Evolutionary conservation across 2,329 filamentous ascomycete species (phyloP).

Genomic region (Pseudopyricularia javanii): DNA sequence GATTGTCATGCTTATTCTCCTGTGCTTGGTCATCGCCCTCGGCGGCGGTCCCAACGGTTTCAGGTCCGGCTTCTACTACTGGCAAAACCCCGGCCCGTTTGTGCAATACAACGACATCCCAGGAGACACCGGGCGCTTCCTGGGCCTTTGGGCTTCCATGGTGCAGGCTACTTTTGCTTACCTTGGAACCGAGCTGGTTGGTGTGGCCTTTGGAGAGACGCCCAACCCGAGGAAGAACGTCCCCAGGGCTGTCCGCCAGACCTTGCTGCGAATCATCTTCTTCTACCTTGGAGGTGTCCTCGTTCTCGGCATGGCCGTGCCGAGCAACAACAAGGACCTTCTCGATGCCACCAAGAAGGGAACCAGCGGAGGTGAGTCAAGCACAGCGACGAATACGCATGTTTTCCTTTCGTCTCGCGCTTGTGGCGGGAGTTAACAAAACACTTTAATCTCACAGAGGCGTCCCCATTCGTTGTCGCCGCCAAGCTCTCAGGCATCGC

Average conservation of each 20-base stretch:
- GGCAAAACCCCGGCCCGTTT: constrained; percentile 29
- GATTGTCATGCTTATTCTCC: constrained; percentile 44
- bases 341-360: constrained; percentile 23
- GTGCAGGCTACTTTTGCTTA: constrained; percentile 26
- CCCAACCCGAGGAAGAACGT: constrained; percentile 57
- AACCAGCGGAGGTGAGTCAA: constrained; percentile 14
- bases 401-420: neutral
- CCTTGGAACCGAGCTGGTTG: constrained; percentile 47
- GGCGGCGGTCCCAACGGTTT: constrained; percentile 40
- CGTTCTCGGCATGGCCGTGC: constrained; percentile 54
- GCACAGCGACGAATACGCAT: neutral
- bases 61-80: constrained; percentile 29
- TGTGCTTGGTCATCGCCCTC: constrained; percentile 44
- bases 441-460: constrained; percentile 9
- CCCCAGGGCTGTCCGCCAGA: constrained; percentile 54
- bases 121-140: constrained; percentile 24
- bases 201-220: constrained; percentile 57
- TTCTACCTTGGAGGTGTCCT: constrained; percentile 58
- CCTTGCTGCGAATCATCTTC: constrained; percentile 56
- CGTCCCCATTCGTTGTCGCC: constrained; percentile 37
- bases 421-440: neutral
- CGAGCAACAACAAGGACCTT: constrained; percentile 38
- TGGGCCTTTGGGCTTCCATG: constrained; percentile 22
- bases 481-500: constrained; percentile 38
- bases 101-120: constrained; percentile 26